These are phyloP conservation scores for Pseudogymnoascus sp. DNA, from an alignment of 2,329 filamentous ascomycete species.

Conservation along the genomic window DNA sequence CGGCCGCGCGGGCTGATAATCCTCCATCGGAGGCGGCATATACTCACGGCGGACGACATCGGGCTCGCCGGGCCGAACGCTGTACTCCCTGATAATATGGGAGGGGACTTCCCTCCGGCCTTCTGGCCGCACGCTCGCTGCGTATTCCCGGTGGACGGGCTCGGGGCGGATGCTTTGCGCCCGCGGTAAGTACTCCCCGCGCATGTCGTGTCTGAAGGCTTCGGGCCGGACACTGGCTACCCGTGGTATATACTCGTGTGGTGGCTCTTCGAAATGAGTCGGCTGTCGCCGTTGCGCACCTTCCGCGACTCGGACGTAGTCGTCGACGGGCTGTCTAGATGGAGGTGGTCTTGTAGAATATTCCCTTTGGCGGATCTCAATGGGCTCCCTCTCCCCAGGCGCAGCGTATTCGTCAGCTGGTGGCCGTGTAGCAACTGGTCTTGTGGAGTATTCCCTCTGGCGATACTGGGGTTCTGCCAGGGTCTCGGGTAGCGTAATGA, in stretches of 20 bases:
- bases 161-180: constrained; percentile 37
- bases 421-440: constrained; percentile 32
- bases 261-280: constrained; percentile 37
- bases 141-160: constrained; percentile 31
- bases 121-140: constrained; percentile 31
- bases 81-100: constrained; percentile 23
- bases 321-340: background rate
- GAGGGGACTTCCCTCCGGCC: constrained; percentile 18
- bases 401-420: constrained; percentile 40
- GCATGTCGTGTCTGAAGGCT: constrained; percentile 34
- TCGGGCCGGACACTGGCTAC: constrained; percentile 31
- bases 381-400: constrained; percentile 28
- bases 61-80: constrained; percentile 22
- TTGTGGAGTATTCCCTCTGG: constrained; percentile 50
- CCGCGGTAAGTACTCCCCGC: constrained; percentile 34
- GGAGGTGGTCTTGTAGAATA: background rate
- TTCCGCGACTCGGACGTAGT: background rate
- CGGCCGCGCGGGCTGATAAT: background rate
- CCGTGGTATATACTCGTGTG: constrained; percentile 39
- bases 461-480: constrained; percentile 42
- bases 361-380: constrained; percentile 11
- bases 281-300: constrained; percentile 17
- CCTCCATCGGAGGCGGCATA: background rate
- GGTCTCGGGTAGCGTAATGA: constrained; percentile 56
- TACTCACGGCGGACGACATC: constrained; percentile 19